Base-by-base conservation (phyloP, 352 stramenopile species). In the Pythium sp. region DNA sequence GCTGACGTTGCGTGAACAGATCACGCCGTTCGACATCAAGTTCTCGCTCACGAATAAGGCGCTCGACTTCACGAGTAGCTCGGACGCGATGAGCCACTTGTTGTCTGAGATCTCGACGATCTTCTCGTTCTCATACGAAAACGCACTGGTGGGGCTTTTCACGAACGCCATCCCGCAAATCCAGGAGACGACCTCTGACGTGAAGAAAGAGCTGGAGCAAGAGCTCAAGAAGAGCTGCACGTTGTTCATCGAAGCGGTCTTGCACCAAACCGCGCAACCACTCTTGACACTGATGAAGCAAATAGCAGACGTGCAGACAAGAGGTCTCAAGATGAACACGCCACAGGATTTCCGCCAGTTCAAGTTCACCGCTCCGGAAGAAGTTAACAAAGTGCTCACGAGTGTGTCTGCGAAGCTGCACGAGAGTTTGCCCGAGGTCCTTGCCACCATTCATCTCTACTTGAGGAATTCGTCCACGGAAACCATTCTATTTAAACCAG, bases 11-110 rank as follows among this genome's bases (percentile, higher is more conserved):
- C 82, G 87, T 8, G 87, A 95, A 56, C 87, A 93, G 66, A 93
- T 95, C 64, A 92, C 86, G 30, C 87, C 86, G 34, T 95, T 95
- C 30, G 84, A 95, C 38, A 93, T 94, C 69, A 82, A 89, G 49
- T 92, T 94, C 57, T 74, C 86, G 1, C 76, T 90, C 28, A 88
- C 74, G 5, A 87, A 79, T 67, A 93, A 92, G 61, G 77, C 81
- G 8, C 64, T 95, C 26, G 84, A 93, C 61, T 93, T 95, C 54
- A 88, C 84, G 2, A 92, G 79, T 64, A 93, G 77, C 28, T 74
- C 78, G 2, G 86, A 95, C 49, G 87, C 87, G 7, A 87, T 92
- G 82, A 85, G 74, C 34, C 80, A 90, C 55, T 69, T 95, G 59
- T 67, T 95, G 3, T 78, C 79, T 1, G 87, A 93, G 28, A 76